Conservation (phyloP, 257 asterid species). For the Paraleonurus japonicus region DNA sequence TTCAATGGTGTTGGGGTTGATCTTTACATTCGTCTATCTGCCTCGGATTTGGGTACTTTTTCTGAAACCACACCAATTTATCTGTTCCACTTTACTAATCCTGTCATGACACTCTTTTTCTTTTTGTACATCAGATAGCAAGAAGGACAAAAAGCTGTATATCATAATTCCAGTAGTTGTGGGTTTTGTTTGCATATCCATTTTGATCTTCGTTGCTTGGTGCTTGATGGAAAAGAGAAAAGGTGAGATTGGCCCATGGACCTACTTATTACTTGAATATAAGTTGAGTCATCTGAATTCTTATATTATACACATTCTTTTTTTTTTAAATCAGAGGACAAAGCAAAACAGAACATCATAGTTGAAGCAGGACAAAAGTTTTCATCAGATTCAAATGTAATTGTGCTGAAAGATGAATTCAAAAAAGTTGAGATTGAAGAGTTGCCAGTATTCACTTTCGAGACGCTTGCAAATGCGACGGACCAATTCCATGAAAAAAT, state of each 20-base stretch:
- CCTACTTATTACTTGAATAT: not conserved
- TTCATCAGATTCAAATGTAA: not conserved
- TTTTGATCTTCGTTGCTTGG: not conserved
- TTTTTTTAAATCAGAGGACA: not conserved
- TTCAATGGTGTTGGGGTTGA: not conserved
- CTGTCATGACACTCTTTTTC: too few relatives aligned
- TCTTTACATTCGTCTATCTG: not conserved
- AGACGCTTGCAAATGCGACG: constrained; percentile 15
- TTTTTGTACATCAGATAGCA: not conserved
- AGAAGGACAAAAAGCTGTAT: not conserved
- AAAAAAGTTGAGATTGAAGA: not conserved
- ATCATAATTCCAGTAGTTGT: not conserved
- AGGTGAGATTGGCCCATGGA: too few relatives aligned
- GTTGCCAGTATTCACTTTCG: constrained; percentile 4
- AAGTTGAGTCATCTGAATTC: not conserved
- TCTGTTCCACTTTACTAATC: too few relatives aligned
- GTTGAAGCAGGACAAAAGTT: not conserved
- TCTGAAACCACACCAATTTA: too few relatives aligned
- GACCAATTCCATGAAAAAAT: not conserved
- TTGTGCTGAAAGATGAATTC: not conserved
- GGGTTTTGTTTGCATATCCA: not conserved
- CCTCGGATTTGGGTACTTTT: not conserved
- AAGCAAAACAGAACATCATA: not conserved
- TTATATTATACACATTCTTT: not conserved
- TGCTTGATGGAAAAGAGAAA: not conserved